Evolutionary conservation across 495 filamentous ascomycete genomes (phyloP).

Genomic region (Recurvomyces mirabilis): DNA sequence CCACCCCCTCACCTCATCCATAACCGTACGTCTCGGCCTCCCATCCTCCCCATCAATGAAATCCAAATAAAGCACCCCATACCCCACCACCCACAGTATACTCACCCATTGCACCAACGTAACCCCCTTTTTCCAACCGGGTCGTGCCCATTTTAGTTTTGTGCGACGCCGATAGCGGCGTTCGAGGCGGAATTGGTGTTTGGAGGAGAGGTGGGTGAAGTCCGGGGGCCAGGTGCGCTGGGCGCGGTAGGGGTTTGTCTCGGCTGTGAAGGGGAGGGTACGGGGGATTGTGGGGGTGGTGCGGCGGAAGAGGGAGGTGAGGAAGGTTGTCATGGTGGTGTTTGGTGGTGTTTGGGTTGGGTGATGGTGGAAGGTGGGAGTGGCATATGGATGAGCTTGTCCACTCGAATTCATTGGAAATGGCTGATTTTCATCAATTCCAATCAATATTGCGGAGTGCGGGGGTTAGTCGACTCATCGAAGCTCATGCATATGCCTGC

Average conservation of each 20-base stretch:
- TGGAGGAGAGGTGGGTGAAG: slow-evolving; percentile 63
- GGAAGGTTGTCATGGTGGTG: not conserved
- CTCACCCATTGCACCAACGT: slow-evolving; percentile 58
- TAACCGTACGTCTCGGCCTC: slow-evolving; percentile 14
- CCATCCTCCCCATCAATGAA: slow-evolving; percentile 44
- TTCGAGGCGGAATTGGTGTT: slow-evolving; percentile 80
- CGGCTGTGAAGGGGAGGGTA: slow-evolving; percentile 23
- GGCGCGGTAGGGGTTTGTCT: slow-evolving; percentile 55
- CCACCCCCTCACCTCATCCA: slow-evolving; percentile 17
- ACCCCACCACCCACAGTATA: slow-evolving; percentile 55
- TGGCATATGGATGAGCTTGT: not conserved
- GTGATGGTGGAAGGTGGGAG: not conserved
- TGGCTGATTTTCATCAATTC: not conserved
- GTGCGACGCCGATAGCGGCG: slow-evolving; percentile 40
- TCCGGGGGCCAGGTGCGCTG: slow-evolving; percentile 89
- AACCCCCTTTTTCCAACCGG: slow-evolving; percentile 60
- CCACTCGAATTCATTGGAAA: not conserved
- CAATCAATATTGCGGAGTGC: not conserved
- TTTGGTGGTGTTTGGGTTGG: not conserved
- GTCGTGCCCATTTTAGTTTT: slow-evolving; percentile 60
- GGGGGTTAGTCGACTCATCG: too few species aligned
- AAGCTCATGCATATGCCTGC: too few species aligned
- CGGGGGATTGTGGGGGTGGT: slow-evolving; percentile 3
- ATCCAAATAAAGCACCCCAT: slow-evolving; percentile 68
- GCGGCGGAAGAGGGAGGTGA: slow-evolving; percentile 15